Base-by-base conservation (phyloP, 2,329 filamentous ascomycete genomes). In the Epichloe sibirici region DNA sequence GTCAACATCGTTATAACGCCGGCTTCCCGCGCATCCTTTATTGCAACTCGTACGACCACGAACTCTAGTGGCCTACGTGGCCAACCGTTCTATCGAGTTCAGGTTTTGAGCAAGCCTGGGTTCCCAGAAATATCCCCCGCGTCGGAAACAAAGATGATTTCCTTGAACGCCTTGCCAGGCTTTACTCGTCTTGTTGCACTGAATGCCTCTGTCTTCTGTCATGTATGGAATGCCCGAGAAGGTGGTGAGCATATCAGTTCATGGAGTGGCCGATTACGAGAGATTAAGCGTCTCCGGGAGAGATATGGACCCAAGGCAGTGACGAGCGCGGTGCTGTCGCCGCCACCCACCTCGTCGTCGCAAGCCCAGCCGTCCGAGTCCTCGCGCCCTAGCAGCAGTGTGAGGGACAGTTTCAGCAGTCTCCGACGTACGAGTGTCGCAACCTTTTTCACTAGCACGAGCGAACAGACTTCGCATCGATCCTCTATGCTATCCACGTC, bases 1-100 rank as follows among this genome's bases (percentile, higher is more conserved):
- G 90, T 98, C 64, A 90, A 96, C 65, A 97, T 98, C 61, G 86
- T 97, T 60, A 91, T 98, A 63, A 88, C 88, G 2, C 93, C 93
- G 0, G 87, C 90, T 56, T 90, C 89, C 4, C 78, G 84, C 42
- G 82, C 83, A 3, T 86, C 85, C 2, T 91, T 90, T 62, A 77
- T 88, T 39, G 82, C 86, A 48, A 80, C 78, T 5, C 73, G 82
- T 17, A 70, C 77, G 50, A 59, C 59, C 3, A 64, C 65, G 58
- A 64, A 62, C 62, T 17, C 23, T n/a, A 45, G 51, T 28, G 51
- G 44, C 31, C 21, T 48, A 9, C 40, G 49, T 37, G 53, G 49
- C 15, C 69, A 71, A 53, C 74, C 68, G 2, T 97, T 91, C 68
- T 97, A 94, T 73, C 85, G 85, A 61, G 90, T 98, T 12, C 86